These are phyloP conservation scores for Vitis cinerea DNA, from an alignment of 164 flowering plant species.

Conservation along the genomic window DNA sequence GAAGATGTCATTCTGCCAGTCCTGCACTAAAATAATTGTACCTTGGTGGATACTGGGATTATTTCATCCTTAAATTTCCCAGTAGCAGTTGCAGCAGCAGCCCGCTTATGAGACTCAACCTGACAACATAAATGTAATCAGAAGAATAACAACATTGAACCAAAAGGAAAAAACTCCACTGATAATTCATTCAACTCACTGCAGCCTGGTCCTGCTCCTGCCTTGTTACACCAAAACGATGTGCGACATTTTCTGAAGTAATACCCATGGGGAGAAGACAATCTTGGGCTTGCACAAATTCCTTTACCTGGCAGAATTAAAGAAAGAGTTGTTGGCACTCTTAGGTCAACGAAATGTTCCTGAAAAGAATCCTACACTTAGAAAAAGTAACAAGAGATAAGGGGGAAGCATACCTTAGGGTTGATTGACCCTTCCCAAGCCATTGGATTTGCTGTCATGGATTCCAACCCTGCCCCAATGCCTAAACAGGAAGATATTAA, in stretches of 20 bases:
- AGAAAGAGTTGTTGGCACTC: neutral
- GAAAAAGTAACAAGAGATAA: neutral
- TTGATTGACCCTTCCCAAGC: constrained; percentile 72
- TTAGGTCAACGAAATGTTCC: neutral
- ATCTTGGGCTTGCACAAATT: constrained; percentile 66
- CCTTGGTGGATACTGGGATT: constrained; percentile 88
- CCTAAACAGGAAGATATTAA: constrained; percentile 35
- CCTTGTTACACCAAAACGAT: constrained; percentile 84
- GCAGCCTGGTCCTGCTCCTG: constrained; percentile 97
- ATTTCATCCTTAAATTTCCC: constrained; percentile 97
- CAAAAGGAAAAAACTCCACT: neutral
- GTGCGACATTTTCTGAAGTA: constrained; percentile 99
- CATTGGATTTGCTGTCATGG: constrained; percentile 78
- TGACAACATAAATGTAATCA: constrained; percentile 16
- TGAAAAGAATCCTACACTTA: neutral
- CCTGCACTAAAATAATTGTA: constrained; percentile 11
- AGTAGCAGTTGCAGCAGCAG: constrained; percentile 93
- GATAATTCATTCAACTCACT: constrained; percentile 47
- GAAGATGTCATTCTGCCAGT: neutral
- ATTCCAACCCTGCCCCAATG: constrained; percentile 95
- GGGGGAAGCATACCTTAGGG: constrained; percentile 55
- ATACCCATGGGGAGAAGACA: constrained; percentile 99
- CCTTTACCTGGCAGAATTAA: constrained; percentile 46
- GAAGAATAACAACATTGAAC: neutral
- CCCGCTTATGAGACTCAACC: constrained; percentile 90